Evolutionary conservation across 768 basidiomycete species (phyloP), one percentile per base, ranked within the genome.

Genomic region (Xerocomellus chrysenteron): DNA sequence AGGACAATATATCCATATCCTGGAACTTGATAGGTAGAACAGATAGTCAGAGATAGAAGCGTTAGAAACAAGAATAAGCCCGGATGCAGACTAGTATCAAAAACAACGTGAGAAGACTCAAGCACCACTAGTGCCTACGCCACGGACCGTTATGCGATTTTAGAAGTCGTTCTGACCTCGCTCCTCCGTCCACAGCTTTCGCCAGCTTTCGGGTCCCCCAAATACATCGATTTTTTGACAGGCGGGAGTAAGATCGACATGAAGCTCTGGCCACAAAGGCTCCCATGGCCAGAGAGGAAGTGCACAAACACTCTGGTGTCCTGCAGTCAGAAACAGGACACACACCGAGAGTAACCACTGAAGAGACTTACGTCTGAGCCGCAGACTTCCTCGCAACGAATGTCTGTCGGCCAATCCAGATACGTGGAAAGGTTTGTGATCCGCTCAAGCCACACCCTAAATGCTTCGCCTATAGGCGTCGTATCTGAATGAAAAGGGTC

Each of bases 151-250:
- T 30, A 13, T 30, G 28, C 13, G 30, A 19, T n/a, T 9, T 36
- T 9, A 47, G 39, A 19, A 7, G 21, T n/a, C 17, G 11, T n/a
- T 19, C 10, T 13, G 37, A 11, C 1, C 32, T 7, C 53, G 46
- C 32, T 54, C 37, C 39, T 47, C 46, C n/a, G 46, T 41, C 53
- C 53, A 54, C 32, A 54, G 5, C 46, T 48, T 54, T 13, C 46
- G 45, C 53, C 53, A 54, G 9, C 2, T 16, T 35, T 54, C 53
- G 8, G 53, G 53, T 1, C 53, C 53, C 11, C 53, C 53, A 12
- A 54, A 54, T 14, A 54, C 53, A 32, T 54, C 53, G 13, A 54
- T 42, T n/a, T 47, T 47, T n/a, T 54, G 53, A 41, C 39, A 54
- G 21, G 36, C n/a, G 5, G 53, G 53, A 26, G 41, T 24, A 16